phyloP scores from a whole-genome alignment of 2,329 filamentous ascomycete genomes.

The Hymenoscyphus scutula region DNA sequence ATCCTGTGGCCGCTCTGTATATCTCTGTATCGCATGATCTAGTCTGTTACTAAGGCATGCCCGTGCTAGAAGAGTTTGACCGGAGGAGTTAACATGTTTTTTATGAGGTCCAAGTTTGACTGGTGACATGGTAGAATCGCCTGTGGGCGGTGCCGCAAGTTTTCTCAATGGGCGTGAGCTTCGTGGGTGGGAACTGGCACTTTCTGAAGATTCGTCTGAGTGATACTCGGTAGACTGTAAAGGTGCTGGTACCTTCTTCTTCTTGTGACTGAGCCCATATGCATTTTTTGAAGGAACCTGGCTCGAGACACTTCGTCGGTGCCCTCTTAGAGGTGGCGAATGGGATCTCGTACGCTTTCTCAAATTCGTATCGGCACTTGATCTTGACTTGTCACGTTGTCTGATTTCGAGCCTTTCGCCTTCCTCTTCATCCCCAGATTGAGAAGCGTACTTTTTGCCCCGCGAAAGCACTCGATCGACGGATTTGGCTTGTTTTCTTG shows the following conservation, averaged over 20 bases:
- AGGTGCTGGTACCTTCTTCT: slow-evolving; percentile 61
- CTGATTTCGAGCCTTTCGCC: slow-evolving; percentile 19
- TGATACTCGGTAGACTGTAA: slow-evolving; percentile 62
- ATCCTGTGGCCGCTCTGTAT: slow-evolving; percentile 76
- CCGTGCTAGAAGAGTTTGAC: slow-evolving; percentile 84
- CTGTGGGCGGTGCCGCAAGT: slow-evolving; percentile 53
- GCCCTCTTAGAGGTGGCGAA: slow-evolving; percentile 57
- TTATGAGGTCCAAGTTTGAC: slow-evolving; percentile 71
- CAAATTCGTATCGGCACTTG: slow-evolving; percentile 20
- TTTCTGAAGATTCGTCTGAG: slow-evolving; percentile 64
- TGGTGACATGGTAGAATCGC: slow-evolving; percentile 62
- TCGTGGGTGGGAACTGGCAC: slow-evolving; percentile 58
- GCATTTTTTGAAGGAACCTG: slow-evolving; percentile 56
- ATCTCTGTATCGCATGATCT: slow-evolving; percentile 69
- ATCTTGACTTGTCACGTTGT: slow-evolving; percentile 29
- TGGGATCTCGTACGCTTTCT: slow-evolving; percentile 44
- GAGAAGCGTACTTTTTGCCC: slow-evolving; percentile 44
- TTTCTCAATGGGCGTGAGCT: slow-evolving; percentile 54
- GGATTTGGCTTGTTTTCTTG: slow-evolving; percentile 39
- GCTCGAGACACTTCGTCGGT: slow-evolving; percentile 63
- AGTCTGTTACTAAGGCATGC: slow-evolving; percentile 85
- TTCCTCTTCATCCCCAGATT: slow-evolving; percentile 32
- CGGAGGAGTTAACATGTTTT: slow-evolving; percentile 88
- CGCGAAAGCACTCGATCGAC: slow-evolving; percentile 32
- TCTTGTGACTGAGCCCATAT: slow-evolving; percentile 58